Base-by-base conservation (phyloP, 2,329 filamentous ascomycete species). In the Bipolaris victoriae region DNA sequence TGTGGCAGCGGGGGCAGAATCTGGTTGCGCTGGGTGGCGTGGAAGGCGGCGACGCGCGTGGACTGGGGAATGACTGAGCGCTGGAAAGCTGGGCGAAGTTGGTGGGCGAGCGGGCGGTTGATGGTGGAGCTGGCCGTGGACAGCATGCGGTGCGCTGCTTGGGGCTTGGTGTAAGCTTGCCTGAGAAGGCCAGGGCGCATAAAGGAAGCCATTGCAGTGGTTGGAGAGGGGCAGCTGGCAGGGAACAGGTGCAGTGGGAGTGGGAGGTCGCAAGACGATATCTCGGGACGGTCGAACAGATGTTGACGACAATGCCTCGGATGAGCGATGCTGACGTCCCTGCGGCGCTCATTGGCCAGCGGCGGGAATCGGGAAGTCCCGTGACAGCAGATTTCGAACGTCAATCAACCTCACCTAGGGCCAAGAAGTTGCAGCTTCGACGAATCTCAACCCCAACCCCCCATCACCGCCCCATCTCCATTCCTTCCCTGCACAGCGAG, bases 1-100 rank as follows among this genome's bases (percentile, higher is more conserved):
- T 92, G 95, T 72, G 93, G 92, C 65, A 90, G 86, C 54, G 92
- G 88, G 58, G 94, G 92, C 56, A 99, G 84, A 73, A 94, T 89
- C 74, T 84, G 83, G 78, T 86, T 86, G 79, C 86, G 86, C 78
- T 87, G 84, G 40, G 91, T 91, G 72, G 89, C 91, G 80, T 97
- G 93, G 85, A 99, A 97, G 68, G 90, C 88, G 65, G 92, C 89
- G 70, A 88, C 83, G 77, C 87, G 76, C 52, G 77, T 72, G 46
- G 78, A 72, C 51, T 67, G 68, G 70, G 79, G 74, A 64, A 78
- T 64, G 52, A 69, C 67, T 62, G 77, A 69, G 68, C 76, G 78
- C 49, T 75, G 73, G 69, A 82, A 78, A 45, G 75, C 68, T 40
- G 75, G 71, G 49, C 73, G 74, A 40, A 76, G 66, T 53, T 73